Percentiles rank a stretch among this genome's conserved stretches.
These are phyloP conservation scores for Marasmius oreades DNA, from an alignment of 1,284 basidiomycete genomes.

Conservation along the genomic window DNA sequence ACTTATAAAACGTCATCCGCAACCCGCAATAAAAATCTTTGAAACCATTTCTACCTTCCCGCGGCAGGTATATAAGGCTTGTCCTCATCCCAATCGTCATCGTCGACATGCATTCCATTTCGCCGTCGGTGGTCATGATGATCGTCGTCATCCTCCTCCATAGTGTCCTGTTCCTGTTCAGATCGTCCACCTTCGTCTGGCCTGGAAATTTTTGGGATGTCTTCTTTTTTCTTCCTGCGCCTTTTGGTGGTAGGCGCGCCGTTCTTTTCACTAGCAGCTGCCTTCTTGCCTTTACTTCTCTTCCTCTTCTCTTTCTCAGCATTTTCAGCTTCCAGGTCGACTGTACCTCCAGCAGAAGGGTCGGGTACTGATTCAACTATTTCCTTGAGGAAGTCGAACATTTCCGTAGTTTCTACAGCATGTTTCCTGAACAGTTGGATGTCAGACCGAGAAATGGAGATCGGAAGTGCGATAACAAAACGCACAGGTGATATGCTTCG, in stretches of 20 bases:
- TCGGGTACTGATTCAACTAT: conserved; percentile 90
- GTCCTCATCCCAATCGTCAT: conserved; percentile 8
- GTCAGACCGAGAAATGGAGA: not conserved
- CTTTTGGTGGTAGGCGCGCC: conserved; percentile 15
- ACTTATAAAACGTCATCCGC: too few species aligned
- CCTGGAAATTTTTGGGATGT: conserved; percentile 1
- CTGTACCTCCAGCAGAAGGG: conserved; percentile 77
- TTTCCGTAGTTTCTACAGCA: conserved; percentile 84
- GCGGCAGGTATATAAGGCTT: conserved; percentile 6
- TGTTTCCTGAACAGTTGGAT: conserved; percentile 69
- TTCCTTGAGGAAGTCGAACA: conserved; percentile 95
- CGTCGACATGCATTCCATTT: conserved; percentile 7
- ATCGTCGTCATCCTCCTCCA: conserved; percentile 11
- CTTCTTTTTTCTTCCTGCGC: conserved; percentile 16
- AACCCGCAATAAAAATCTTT: too few species aligned
- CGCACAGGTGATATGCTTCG: conserved; percentile 92
- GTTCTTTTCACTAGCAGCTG: conserved; percentile 32
- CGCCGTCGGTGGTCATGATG: conserved; percentile 1
- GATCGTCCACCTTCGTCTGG: not conserved
- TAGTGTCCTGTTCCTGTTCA: conserved; percentile 1
- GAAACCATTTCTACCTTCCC: too few species aligned
- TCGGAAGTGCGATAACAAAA: conserved; percentile 21
- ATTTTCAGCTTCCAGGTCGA: conserved; percentile 62
- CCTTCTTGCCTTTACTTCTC: conserved; percentile 51
- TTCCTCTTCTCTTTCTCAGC: conserved; percentile 52